Conservation (phyloP, 176 grass and related monocot species). For the Otatea glauca region DNA sequence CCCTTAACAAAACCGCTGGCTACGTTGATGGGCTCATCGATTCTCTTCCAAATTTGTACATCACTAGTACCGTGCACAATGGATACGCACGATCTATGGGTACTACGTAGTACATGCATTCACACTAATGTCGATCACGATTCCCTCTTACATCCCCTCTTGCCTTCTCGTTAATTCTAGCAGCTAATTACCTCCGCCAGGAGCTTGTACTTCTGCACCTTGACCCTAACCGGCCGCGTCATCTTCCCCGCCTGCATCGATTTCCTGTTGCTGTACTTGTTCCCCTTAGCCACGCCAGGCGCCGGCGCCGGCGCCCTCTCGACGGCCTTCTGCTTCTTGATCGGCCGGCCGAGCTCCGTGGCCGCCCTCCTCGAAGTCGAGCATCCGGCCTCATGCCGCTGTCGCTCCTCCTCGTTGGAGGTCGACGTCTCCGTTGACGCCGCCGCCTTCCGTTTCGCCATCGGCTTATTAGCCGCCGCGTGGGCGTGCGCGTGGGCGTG, state of each 20-base stretch:
- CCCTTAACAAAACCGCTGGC: too few relatives aligned
- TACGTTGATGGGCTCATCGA: not conserved
- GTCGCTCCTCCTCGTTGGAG: constrained; percentile 29
- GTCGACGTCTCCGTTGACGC: not conserved
- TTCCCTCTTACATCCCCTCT: not conserved
- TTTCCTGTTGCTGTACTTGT: constrained; percentile 13
- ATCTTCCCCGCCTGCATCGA: constrained; percentile 41
- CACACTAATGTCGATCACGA: not conserved
- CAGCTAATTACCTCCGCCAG: constrained; percentile 87
- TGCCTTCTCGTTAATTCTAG: constrained; percentile 5
- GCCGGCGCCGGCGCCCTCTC: constrained; percentile 9
- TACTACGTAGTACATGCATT: not conserved
- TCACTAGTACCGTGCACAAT: not conserved
- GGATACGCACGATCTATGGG: not conserved
- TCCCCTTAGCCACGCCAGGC: not conserved
- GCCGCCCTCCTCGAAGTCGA: not conserved
- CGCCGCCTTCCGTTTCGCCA: constrained; percentile 17
- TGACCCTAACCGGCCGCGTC: constrained; percentile 48
- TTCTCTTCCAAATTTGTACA: not conserved
- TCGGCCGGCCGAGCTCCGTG: constrained; percentile 39
- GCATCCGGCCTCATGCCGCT: constrained; percentile 1
- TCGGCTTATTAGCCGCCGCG: not conserved
- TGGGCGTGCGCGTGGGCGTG: not conserved
- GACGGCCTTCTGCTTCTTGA: constrained; percentile 60
- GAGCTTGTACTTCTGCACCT: constrained; percentile 80